Evolutionary conservation across 768 basidiomycete species (phyloP), one percentile per base, ranked within the genome.

Genomic region (Brasilioporus rufonigricans): DNA sequence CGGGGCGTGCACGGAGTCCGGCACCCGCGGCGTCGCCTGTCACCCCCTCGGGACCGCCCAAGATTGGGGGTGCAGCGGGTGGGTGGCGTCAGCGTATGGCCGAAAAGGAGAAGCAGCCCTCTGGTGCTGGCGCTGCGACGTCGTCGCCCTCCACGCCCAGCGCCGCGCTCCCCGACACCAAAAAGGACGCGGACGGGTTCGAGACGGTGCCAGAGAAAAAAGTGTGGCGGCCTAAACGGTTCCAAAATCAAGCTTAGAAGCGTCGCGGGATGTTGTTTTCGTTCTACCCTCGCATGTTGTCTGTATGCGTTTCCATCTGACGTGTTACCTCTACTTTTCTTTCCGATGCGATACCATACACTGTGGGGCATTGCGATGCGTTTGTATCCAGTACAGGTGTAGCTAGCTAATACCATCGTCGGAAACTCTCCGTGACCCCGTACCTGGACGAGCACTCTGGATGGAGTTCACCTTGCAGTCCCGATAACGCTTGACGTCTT

Each of bases 181-280:
- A 76, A n/a, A n/a, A n/a, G 61, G 85, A 87, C 39, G 76, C 83
- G 5, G 89, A 91, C 62, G 89, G 89, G 4, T 90, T 91, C 78
- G 83, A 86, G 70, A 77, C 82, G 24, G 84, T 86, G 4, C 5
- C 70, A 2, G 58, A 59, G 31, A 69, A n/a, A n/a, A n/a, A 48
- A 18, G 61, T 62, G 33, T 71, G 69, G 69, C 48, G 53, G 35
- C 9, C 66, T 0, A 58, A 9, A 44, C 65, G 57, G 24, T 1
- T 65, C 7, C 68, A 58, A 43, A 56, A 29, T 29, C 27, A 29
- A 9, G 4, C 53, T 21, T 55, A 18, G 48, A 29, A 9, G 9
- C 27, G n/a, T n/a, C n/a, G n/a, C n/a, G n/a, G n/a, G n/a, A n/a
- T n/a, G n/a, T n/a, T 29, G 9, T 9, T 29, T 29, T 29, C 9